A percentile compares a stretch with the other conserved stretches of the same genome.
phyloP scores from a whole-genome alignment of 75 land plant genomes.

The Cunninghamia lanceolata region DNA sequence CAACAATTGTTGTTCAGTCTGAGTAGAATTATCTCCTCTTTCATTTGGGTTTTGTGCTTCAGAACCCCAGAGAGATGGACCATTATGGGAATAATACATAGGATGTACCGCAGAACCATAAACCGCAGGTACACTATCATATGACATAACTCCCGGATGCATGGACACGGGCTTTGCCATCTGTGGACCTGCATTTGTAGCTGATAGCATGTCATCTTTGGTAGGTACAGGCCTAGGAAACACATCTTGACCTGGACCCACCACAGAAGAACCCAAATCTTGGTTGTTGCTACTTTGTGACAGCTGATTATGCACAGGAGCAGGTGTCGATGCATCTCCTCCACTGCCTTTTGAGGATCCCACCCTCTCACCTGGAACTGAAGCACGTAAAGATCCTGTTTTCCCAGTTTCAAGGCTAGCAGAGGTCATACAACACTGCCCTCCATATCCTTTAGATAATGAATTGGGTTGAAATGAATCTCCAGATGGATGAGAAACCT shows the following conservation, averaged over 20 bases:
- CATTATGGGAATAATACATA: slow-evolving; percentile 23
- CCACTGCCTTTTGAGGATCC: slow-evolving; percentile 15
- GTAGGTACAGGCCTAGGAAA: background rate
- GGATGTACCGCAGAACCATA: slow-evolving; percentile 42
- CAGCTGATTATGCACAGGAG: slow-evolving; percentile 30
- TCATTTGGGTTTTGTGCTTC: slow-evolving; percentile 22
- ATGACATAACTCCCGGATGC: slow-evolving; percentile 21
- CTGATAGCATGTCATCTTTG: slow-evolving; percentile 30
- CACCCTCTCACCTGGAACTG: slow-evolving; percentile 16
- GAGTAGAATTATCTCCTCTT: slow-evolving; percentile 19
- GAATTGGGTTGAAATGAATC: slow-evolving; percentile 12
- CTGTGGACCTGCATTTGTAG: slow-evolving; percentile 26
- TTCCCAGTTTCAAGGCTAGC: slow-evolving; percentile 28
- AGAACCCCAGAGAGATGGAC: slow-evolving; percentile 21
- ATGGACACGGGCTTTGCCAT: slow-evolving; percentile 19
- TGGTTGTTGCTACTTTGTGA: slow-evolving; percentile 39
- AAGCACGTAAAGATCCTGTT: slow-evolving; percentile 13
- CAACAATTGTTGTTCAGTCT: slow-evolving; percentile 21
- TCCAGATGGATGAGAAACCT: slow-evolving; percentile 1
- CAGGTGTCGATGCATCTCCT: slow-evolving; percentile 12
- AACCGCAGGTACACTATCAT: slow-evolving; percentile 19
- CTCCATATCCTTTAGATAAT: slow-evolving; percentile 14
- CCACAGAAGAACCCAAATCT: slow-evolving; percentile 45
- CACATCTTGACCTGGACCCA: slow-evolving; percentile 12
- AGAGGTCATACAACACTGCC: slow-evolving; percentile 26